phyloP scores from a whole-genome alignment of 169 alveolate genomes.

The Cryptosporidium felis region DNA sequence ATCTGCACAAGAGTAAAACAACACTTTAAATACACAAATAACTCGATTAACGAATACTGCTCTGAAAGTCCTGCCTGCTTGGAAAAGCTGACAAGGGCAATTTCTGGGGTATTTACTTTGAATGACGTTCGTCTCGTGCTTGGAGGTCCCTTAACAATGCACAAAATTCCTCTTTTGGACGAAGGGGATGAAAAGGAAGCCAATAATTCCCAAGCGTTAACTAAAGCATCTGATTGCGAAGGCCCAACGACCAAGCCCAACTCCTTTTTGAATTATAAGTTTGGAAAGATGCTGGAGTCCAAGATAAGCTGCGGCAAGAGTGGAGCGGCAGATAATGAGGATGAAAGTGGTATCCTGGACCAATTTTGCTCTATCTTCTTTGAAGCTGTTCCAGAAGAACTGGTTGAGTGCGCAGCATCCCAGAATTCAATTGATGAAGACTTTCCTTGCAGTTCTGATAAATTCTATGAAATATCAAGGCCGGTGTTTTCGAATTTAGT shows the following conservation, averaged over 20 bases:
- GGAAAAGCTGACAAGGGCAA: not conserved
- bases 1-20: not conserved
- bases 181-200: not conserved
- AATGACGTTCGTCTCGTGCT: conserved; percentile 50
- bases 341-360: not conserved
- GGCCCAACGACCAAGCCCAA: not conserved
- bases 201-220: not conserved
- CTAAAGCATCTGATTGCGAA: not conserved
- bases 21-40: not conserved
- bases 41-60: not conserved
- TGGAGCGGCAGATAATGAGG: not conserved
- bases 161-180: conserved; percentile 31
- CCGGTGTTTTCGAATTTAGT: conserved; percentile 21
- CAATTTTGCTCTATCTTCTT: conserved; percentile 5
- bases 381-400: not conserved
- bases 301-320: not conserved
- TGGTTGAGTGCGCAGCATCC: conserved; percentile 5
- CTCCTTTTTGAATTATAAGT: conserved; percentile 31
- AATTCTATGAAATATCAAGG: not conserved
- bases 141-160: conserved; percentile 56
- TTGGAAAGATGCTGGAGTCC: conserved; percentile 1
- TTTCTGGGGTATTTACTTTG: conserved; percentile 10
- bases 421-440: conserved; percentile 10
- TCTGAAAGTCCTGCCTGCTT: not conserved
- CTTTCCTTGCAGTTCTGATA: not conserved